Conservation (phyloP, 495 filamentous ascomycete species). For the Pseudomonodictys pantanalensis region DNA sequence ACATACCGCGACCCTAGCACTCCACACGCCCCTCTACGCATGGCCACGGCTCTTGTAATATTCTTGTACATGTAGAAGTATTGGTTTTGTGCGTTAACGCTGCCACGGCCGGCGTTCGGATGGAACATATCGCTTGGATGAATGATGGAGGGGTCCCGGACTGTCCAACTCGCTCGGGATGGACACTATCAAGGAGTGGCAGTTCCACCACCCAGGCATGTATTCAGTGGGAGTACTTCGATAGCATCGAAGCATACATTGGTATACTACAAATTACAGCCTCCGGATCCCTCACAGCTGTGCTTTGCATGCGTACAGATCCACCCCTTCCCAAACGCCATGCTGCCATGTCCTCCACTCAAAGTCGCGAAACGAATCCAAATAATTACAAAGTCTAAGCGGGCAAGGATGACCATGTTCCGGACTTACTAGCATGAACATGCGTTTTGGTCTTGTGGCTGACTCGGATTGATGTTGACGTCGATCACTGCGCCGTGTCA, state of each 20-base stretch:
- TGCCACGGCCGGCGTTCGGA: slow-evolving; percentile 16
- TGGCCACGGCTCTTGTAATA: slow-evolving; percentile 12
- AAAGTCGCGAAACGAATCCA: slow-evolving; percentile 8
- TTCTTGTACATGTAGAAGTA: slow-evolving; percentile 29
- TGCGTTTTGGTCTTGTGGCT: slow-evolving; percentile 69
- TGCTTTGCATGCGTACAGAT: slow-evolving; percentile 14
- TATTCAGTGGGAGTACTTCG: neutral
- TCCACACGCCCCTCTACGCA: neutral
- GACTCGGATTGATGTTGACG: slow-evolving; percentile 79
- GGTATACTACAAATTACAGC: slow-evolving; percentile 36
- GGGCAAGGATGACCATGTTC: neutral
- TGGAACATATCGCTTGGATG: no score
- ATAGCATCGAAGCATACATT: slow-evolving; percentile 13
- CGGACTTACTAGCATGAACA: slow-evolving; percentile 65
- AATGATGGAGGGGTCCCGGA: slow-evolving; percentile 9
- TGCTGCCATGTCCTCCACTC: slow-evolving; percentile 26
- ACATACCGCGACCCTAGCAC: neutral
- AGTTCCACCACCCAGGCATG: no score
- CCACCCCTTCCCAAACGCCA: slow-evolving; percentile 26
- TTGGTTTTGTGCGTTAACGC: neutral
- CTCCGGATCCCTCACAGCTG: slow-evolving; percentile 3
- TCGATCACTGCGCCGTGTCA: slow-evolving; percentile 74
- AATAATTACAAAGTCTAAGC: slow-evolving; percentile 34
- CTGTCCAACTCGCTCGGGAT: no score
- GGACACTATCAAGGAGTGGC: no score